Evolutionary conservation across 176 grass and related monocot species (phyloP).

Genomic region (Oryza brachyantha): DNA sequence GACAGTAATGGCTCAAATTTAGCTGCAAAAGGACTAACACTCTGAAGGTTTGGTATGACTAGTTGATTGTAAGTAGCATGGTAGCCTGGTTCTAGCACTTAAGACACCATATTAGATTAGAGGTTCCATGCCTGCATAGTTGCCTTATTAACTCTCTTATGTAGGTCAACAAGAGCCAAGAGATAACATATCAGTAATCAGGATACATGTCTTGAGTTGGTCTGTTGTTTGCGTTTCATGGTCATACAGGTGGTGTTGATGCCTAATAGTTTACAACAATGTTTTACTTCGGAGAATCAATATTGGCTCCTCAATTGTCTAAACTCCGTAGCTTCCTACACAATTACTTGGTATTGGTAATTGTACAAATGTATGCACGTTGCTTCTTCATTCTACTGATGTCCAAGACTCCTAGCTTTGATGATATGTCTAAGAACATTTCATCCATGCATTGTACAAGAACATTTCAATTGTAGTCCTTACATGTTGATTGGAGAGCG

Average conservation of each 20-base stretch:
- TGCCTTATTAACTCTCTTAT: not conserved
- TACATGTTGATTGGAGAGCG: not conserved
- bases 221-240: not conserved
- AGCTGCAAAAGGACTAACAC: not conserved
- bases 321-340: not conserved
- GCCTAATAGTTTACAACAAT: not conserved
- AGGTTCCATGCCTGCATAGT: not conserved
- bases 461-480: not conserved
- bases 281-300: too few relatives aligned
- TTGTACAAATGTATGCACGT: not conserved
- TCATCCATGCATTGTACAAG: not conserved
- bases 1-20: not conserved
- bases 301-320: not conserved
- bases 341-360: not conserved
- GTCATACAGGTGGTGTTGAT: not conserved
- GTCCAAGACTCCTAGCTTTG: not conserved
- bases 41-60: not conserved
- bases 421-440: not conserved
- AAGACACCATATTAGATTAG: not conserved
- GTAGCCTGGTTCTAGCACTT: not conserved
- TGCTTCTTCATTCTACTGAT: not conserved
- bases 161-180: not conserved
- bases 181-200: not conserved
- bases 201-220: not conserved
- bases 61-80: not conserved